phyloP scores from a whole-genome alignment of 768 basidiomycete genomes.

The Hypholoma fasciculare region DNA sequence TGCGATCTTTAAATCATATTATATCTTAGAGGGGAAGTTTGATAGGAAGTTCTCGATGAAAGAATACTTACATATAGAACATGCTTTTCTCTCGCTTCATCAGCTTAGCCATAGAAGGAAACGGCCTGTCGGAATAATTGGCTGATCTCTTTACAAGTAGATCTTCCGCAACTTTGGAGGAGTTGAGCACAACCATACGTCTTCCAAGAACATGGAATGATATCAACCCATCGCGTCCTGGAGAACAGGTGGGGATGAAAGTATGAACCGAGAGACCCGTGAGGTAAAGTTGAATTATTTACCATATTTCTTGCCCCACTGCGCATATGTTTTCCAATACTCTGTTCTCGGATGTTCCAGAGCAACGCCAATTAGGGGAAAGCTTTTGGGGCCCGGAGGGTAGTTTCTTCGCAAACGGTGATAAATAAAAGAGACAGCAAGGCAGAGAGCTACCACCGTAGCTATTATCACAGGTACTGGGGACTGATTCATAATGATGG shows the following conservation, averaged over 20 bases:
- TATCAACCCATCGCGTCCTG: conserved; percentile 20
- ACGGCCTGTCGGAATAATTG: conserved; percentile 51
- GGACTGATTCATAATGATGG: no score
- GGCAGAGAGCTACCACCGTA: no score
- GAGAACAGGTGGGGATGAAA: conserved; percentile 16
- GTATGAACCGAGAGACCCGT: conserved; percentile 17
- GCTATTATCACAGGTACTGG: no score
- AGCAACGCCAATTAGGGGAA: conserved; percentile 18
- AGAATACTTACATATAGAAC: conserved; percentile 28
- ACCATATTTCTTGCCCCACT: conserved; percentile 16
- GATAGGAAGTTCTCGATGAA: no score
- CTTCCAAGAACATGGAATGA: conserved; percentile 34
- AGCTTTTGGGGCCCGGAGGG: conserved; percentile 21
- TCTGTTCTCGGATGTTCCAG: conserved; percentile 20
- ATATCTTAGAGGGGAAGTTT: no score
- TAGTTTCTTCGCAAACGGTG: not conserved
- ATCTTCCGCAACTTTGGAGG: conserved; percentile 37
- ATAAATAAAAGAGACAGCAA: no score
- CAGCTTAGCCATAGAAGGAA: conserved; percentile 27
- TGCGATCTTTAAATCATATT: conserved; percentile 40
- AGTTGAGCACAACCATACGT: conserved; percentile 45
- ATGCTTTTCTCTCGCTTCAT: conserved; percentile 27
- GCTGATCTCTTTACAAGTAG: conserved; percentile 44
- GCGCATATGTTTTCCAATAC: conserved; percentile 14
- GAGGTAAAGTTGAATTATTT: not conserved